Percentiles rank a stretch among this genome's conserved stretches.
These are phyloP conservation scores for Pichia eremophila DNA, from an alignment of 805 yeast genomes.

Conservation along the genomic window DNA sequence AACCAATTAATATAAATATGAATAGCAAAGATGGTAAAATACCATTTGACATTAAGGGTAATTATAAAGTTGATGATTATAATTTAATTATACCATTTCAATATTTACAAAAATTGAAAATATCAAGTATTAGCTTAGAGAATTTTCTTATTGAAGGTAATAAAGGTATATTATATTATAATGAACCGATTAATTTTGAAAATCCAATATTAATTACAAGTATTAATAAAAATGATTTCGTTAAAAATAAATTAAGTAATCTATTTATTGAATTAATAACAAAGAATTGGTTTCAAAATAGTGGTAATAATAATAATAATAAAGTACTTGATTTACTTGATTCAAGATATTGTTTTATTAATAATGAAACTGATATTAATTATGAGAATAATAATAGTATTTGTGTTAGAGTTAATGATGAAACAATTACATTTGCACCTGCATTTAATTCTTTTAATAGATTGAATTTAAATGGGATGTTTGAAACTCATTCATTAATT, in stretches of 20 bases:
- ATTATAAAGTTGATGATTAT: conserved; percentile 29
- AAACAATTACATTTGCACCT: conserved; percentile 23
- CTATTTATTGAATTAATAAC: conserved; percentile 35
- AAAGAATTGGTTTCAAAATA: conserved; percentile 28
- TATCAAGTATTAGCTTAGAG: neutral
- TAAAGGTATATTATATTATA: conserved; percentile 18
- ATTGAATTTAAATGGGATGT: conserved; percentile 11
- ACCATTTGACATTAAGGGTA: conserved; percentile 32
- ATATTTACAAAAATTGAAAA: conserved; percentile 11
- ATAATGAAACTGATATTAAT: conserved; percentile 13
- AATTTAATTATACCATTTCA: conserved; percentile 30
- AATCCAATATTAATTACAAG: conserved; percentile 32
- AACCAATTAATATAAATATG: conserved; percentile 10
- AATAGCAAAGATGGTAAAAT: conserved; percentile 21
- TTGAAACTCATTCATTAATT: neutral
- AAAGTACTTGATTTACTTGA: conserved; percentile 24
- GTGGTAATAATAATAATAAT: conserved; percentile 15
- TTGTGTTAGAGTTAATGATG: conserved; percentile 31
- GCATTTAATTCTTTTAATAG: conserved; percentile 11
- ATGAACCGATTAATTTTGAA: conserved; percentile 15
- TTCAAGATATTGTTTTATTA: conserved; percentile 36
- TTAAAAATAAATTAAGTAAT: conserved; percentile 10
- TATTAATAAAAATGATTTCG: conserved; percentile 21
- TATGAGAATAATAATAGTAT: conserved; percentile 15
- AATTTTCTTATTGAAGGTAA: conserved; percentile 7